A percentile compares a stretch with the other conserved stretches of the same genome.
phyloP scores from a whole-genome alignment of 2,329 filamentous ascomycete genomes.

The Plectosphaerella cucumerina region DNA sequence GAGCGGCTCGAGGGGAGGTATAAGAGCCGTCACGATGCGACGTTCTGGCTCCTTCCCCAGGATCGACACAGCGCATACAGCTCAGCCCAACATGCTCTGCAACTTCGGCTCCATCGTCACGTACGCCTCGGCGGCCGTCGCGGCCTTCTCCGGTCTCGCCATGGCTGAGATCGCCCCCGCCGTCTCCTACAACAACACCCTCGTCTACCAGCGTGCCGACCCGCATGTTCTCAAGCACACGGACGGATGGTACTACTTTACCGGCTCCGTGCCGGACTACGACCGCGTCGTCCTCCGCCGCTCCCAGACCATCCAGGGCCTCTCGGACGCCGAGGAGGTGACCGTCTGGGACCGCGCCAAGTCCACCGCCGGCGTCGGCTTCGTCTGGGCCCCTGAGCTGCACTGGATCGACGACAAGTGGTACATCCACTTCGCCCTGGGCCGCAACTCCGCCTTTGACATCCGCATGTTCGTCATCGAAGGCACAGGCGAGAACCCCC shows the following conservation, averaged over 20 bases:
- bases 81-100: too few species aligned
- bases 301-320: constrained; percentile 10
- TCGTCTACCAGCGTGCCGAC: constrained; percentile 22
- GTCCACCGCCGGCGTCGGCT: constrained; percentile 34
- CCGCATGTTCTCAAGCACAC: constrained; percentile 24
- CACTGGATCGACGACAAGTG: constrained; percentile 45
- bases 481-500: constrained; percentile 20
- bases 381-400: constrained; percentile 53
- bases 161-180: constrained; percentile 12
- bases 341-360: constrained; percentile 32
- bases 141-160: neutral
- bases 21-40: too few species aligned
- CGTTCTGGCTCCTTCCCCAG: too few species aligned
- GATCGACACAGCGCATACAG: too few species aligned
- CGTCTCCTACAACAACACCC: constrained; percentile 21
- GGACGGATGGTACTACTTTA: constrained; percentile 15
- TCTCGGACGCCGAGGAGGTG: constrained; percentile 11
- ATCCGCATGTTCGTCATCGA: constrained; percentile 23
- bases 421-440: constrained; percentile 47
- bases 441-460: constrained; percentile 8
- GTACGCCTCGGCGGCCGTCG: neutral
- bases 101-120: too few species aligned
- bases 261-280: constrained; percentile 13
- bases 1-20: too few species aligned
- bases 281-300: constrained; percentile 11